Evolutionary conservation across 106 monocot species (phyloP).

Genomic region (Dendrobium officinale): DNA sequence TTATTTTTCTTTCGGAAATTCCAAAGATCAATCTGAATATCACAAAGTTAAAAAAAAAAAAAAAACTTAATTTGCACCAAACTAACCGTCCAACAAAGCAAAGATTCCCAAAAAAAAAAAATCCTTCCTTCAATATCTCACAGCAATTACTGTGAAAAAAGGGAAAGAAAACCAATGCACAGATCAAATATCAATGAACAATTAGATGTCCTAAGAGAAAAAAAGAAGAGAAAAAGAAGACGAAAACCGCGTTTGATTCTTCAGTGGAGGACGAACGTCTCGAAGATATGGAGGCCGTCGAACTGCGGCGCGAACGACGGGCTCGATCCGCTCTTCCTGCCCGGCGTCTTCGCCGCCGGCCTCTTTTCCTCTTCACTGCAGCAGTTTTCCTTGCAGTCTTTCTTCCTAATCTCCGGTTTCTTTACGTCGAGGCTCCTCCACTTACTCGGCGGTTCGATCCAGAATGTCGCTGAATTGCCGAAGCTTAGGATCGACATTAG

Average conservation of each 20-base stretch:
- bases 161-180: no score
- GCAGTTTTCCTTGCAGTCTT: background rate
- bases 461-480: background rate
- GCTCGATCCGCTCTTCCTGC: background rate
- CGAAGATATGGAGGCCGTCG: constrained; percentile 2
- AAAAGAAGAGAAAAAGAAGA: background rate
- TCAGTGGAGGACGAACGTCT: background rate
- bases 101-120: no score
- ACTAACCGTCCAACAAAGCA: no score
- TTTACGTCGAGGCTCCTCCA: background rate
- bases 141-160: no score
- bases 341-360: background rate
- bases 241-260: background rate
- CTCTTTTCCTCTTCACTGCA: background rate
- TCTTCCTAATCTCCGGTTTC: background rate
- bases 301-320: constrained; percentile 5
- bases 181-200: no score
- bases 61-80: no score
- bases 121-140: no score
- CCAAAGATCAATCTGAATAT: no score
- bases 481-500: background rate
- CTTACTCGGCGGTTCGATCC: background rate
- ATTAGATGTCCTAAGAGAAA: background rate
- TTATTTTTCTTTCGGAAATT: no score
- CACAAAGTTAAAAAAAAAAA: no score